Percentiles rank a stretch among this genome's conserved stretches.
These are phyloP conservation scores for Suhomyces maxii DNA, from an alignment of 1,139 yeast genomes.

Conservation along the genomic window DNA sequence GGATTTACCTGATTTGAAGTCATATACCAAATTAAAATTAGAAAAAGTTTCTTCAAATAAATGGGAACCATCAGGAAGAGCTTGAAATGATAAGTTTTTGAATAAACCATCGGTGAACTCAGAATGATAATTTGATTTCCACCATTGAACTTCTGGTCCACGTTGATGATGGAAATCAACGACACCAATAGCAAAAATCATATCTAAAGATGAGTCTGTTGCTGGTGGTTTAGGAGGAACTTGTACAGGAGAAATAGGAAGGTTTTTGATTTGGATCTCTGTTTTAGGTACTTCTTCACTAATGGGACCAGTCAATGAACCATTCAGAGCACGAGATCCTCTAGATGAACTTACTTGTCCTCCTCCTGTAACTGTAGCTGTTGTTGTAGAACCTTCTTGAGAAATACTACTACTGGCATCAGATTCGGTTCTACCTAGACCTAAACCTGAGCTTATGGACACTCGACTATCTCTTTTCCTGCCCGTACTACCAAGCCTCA, in stretches of 20 bases:
- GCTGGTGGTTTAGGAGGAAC: background rate
- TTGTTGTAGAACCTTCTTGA: conserved; percentile 7
- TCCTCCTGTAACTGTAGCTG: too few relatives aligned
- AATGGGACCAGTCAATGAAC: conserved; percentile 1
- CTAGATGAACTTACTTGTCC: conserved; percentile 1
- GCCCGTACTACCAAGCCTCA: conserved; percentile 26
- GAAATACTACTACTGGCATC: conserved; percentile 10
- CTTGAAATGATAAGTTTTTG: conserved; percentile 92
- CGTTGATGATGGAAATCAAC: conserved; percentile 92
- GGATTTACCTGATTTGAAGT: conserved; percentile 51
- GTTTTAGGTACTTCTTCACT: background rate
- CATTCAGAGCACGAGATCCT: conserved; percentile 5
- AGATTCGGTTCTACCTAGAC: conserved; percentile 7
- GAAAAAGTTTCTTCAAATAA: conserved; percentile 89
- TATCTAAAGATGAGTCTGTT: conserved; percentile 24
- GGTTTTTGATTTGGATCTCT: conserved; percentile 35
- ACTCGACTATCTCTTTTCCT: conserved; percentile 11
- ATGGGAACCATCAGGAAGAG: conserved; percentile 95
- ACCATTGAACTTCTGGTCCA: conserved; percentile 95
- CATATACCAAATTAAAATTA: conserved; percentile 82
- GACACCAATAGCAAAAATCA: conserved; percentile 80
- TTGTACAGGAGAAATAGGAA: conserved; percentile 27
- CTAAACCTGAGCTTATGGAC: conserved; percentile 8
- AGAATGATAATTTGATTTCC: conserved; percentile 66
- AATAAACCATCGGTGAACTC: conserved; percentile 51